Evolutionary conservation across 495 filamentous ascomycete genomes (phyloP), one percentile per base, ranked within the genome.

Genomic region (Parmelia sp.): DNA sequence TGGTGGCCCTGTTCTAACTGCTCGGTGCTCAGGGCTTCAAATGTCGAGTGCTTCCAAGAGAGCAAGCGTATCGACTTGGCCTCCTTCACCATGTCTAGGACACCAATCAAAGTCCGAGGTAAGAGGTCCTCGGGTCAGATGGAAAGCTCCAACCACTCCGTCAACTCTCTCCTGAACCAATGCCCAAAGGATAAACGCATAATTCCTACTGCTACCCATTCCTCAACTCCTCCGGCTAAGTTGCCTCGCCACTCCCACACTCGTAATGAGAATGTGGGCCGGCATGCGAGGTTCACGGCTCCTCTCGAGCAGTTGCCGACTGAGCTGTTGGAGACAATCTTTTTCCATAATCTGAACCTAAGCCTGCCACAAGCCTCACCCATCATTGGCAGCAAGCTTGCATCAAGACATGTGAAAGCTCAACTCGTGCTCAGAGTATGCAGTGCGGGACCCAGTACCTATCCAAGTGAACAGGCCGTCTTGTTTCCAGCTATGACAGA

Each of bases 321-420:
- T 2, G 83, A 86, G 65, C 61, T 86, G 12, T 71, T 86, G 39
- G 78, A 84, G 68, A 70, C 74, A 58, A 81, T 85, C 40, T 85
- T 83, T 57, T 71, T 83, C 21, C 71, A 79, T 56, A 74, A 78
- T 27, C 58, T 80, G 65, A 82, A 85, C 62, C 47, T 79, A 27
- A 77, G 77, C 37, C 69, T 86, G 8, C 77, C 81, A 11, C 72
- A 75, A 23, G 71, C 77, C 7, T 82, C 80, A 7, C 73, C 73
- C 0, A 62, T 66, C 0, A 65, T 83, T 2, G 71, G 73, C 5
- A 67, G 68, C 1, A 75, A 75, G 1, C 64, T 83, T 29, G 78
- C 78, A 5, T 65, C 62, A 0, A 57, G 45, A 21, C 39, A 47
- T 47, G 49, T 71, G 4, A 67, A 70, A 35, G 31, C 23, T 21